Percentiles rank a stretch among this genome's conserved stretches.
Evolutionary conservation across 2,329 filamentous ascomycete genomes (phyloP).

Genomic region (Epichloe hybrida): DNA sequence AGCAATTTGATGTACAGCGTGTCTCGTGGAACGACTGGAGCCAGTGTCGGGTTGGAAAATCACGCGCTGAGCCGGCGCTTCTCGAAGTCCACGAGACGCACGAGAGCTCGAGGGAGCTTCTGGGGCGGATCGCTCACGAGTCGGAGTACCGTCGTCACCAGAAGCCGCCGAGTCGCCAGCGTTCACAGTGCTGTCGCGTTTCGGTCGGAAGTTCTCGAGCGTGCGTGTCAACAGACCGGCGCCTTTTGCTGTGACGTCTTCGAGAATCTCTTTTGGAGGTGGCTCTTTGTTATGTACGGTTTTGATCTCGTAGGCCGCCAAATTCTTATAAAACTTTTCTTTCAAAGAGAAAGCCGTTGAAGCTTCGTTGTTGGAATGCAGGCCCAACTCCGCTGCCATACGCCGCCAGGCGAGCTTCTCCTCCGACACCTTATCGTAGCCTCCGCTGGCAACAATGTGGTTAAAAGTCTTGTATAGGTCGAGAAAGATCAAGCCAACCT

Average conservation of each 20-base stretch:
- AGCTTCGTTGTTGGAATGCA: constrained; percentile 60
- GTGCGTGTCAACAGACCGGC: constrained; percentile 68
- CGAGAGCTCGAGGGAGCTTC: constrained; percentile 41
- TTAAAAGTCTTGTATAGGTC: constrained; percentile 71
- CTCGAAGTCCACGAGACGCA: constrained; percentile 54
- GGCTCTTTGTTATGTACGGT: constrained; percentile 67
- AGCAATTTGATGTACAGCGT: constrained; percentile 34
- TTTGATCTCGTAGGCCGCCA: constrained; percentile 76
- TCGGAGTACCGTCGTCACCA: constrained; percentile 45
- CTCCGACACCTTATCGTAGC: constrained; percentile 73
- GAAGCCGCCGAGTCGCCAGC: constrained; percentile 44
- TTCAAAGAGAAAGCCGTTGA: constrained; percentile 81
- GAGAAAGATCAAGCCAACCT: constrained; percentile 62
- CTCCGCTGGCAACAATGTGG: constrained; percentile 60
- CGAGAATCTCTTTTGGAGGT: constrained; percentile 76
- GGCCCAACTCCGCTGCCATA: constrained; percentile 62
- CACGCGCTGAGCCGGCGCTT: constrained; percentile 72
- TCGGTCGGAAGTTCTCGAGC: constrained; percentile 55
- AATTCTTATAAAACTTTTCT: constrained; percentile 78
- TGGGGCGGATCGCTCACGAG: constrained; percentile 36
- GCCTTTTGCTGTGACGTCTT: constrained; percentile 72
- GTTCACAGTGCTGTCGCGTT: constrained; percentile 35
- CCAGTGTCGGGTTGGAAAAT: constrained; percentile 73
- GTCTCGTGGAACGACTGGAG: constrained; percentile 48
- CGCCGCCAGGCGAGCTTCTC: constrained; percentile 79